Evolutionary conservation across 495 filamentous ascomycete species (phyloP).

Genomic region (Hypomontagnella submonticulosa): DNA sequence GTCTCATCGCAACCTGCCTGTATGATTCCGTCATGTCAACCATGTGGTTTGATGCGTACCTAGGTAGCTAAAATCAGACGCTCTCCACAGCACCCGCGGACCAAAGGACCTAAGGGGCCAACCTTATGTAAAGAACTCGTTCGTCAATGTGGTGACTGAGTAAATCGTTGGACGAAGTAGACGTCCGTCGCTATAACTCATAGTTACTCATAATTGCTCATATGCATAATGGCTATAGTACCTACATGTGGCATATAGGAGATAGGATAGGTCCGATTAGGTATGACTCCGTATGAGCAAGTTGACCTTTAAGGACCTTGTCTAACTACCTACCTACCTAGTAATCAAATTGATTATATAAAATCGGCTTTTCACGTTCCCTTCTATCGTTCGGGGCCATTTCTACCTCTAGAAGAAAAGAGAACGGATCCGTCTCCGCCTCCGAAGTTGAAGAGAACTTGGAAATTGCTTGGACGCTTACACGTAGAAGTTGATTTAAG

Average conservation of each 20-base stretch:
- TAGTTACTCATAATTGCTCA: too few species aligned
- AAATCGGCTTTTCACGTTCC: conserved; percentile 1
- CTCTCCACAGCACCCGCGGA: conserved; percentile 19
- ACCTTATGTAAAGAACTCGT: too few species aligned
- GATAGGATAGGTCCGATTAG: conserved; percentile 31
- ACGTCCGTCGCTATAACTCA: too few species aligned
- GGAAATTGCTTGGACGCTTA: background rate
- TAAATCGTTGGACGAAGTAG: too few species aligned
- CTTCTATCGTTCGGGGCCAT: conserved; percentile 6
- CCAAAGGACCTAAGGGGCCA: too few species aligned
- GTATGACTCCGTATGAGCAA: conserved; percentile 4
- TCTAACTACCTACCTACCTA: background rate
- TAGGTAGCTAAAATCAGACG: conserved; percentile 3
- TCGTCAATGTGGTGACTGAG: too few species aligned
- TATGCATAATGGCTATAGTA: conserved; percentile 15
- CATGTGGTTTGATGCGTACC: conserved; percentile 32
- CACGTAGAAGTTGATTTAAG: conserved; percentile 24
- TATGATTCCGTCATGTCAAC: conserved; percentile 31
- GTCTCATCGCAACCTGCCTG: conserved; percentile 28
- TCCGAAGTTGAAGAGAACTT: conserved; percentile 22
- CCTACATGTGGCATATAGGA: conserved; percentile 4
- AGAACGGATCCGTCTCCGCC: conserved; percentile 12
- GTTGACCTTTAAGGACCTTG: conserved; percentile 6
- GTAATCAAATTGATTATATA: too few species aligned
- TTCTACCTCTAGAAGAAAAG: background rate